A percentile compares a stretch with the other conserved stretches of the same genome.
phyloP scores from a whole-genome alignment of 176 grass and related monocot genomes.

The Musa itinerans region DNA sequence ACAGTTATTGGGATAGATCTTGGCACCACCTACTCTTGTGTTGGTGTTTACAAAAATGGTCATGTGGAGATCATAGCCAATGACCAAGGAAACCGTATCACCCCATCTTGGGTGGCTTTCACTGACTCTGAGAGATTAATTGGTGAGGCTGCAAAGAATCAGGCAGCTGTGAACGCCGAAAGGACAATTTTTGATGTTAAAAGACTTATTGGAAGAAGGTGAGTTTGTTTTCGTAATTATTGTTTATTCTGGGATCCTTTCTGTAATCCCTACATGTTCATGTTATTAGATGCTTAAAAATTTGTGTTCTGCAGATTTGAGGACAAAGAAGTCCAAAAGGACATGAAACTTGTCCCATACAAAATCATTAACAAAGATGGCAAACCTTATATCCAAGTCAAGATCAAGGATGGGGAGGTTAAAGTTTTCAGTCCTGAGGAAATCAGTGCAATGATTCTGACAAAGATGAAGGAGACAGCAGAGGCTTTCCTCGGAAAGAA shows the following conservation, averaged over 20 bases:
- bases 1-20: conserved; percentile 29
- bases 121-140: conserved; percentile 63
- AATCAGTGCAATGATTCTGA: conserved; percentile 63
- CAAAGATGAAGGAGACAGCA: conserved; percentile 61
- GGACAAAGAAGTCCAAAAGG: conserved; percentile 50
- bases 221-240: conserved; percentile 4
- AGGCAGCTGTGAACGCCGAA: conserved; percentile 47
- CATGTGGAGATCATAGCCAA: conserved; percentile 50
- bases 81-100: conserved; percentile 52
- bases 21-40: conserved; percentile 49
- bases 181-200: conserved; percentile 63
- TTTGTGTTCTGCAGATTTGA: conserved; percentile 24
- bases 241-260: background rate
- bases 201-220: conserved; percentile 47
- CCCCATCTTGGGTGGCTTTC: conserved; percentile 68
- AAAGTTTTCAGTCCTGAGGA: conserved; percentile 63
- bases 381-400: conserved; percentile 54
- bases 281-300: background rate
- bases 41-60: conserved; percentile 49
- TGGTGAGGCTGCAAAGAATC: conserved; percentile 78
- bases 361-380: conserved; percentile 51
- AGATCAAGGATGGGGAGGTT: conserved; percentile 40
- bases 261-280: background rate
- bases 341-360: conserved; percentile 65
- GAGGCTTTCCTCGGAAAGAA: conserved; percentile 55